Conservation (phyloP, 805 yeast genomes). For the Ogataea glucozyma region DNA sequence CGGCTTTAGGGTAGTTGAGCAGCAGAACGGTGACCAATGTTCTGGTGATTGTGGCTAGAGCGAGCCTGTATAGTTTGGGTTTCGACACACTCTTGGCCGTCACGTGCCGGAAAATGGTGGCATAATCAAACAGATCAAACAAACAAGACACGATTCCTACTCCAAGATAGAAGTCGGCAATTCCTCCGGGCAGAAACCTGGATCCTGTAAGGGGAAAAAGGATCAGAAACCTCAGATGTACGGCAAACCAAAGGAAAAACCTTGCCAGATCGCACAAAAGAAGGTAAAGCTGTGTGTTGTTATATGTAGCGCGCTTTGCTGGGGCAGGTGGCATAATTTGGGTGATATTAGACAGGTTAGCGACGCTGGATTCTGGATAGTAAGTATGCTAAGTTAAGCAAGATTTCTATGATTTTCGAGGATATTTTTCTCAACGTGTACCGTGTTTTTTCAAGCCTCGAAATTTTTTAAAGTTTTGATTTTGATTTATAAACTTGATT, state of each 20-base stretch:
- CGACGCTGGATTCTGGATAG: too few relatives aligned
- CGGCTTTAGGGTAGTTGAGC: conserved; percentile 30
- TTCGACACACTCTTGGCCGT: conserved; percentile 10
- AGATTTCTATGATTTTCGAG: too few relatives aligned
- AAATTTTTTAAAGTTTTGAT: too few relatives aligned
- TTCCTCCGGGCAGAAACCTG: conserved; percentile 66
- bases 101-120: conserved; percentile 22
- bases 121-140: conserved; percentile 25
- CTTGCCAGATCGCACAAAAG: conserved; percentile 30
- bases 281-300: conserved; percentile 27
- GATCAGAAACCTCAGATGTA: conserved; percentile 48
- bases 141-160: conserved; percentile 16
- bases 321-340: conserved; percentile 4
- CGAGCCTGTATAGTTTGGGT: conserved; percentile 15
- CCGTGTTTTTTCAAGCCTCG: too few relatives aligned
- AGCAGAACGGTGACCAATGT: conserved; percentile 19
- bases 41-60: conserved; percentile 16
- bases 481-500: too few relatives aligned
- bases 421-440: too few relatives aligned
- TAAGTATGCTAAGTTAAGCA: too few relatives aligned
- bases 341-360: too few relatives aligned
- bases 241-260: conserved; percentile 49
- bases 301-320: conserved; percentile 15
- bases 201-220: conserved; percentile 66
- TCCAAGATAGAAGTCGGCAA: conserved; percentile 57